Evolutionary conservation across 176 grass and related monocot genomes (phyloP).

Genomic region (Thalia dealbata): DNA sequence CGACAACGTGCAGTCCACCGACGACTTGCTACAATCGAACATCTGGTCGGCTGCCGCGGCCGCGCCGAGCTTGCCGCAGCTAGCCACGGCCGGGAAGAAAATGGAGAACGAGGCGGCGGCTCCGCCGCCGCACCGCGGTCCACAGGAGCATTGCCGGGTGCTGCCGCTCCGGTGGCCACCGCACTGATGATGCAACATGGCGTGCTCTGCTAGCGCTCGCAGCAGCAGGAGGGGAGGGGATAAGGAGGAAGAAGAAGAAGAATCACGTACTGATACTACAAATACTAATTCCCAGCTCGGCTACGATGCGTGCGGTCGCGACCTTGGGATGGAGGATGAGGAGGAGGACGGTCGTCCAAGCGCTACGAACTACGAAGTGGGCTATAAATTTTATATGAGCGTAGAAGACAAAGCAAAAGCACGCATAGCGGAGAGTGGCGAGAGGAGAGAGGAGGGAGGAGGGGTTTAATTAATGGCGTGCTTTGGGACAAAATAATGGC

Average conservation of each 20-base stretch:
- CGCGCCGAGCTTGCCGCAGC: neutral
- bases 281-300: neutral
- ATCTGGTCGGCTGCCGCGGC: constrained; percentile 2
- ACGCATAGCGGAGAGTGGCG: neutral
- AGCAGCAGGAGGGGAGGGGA: constrained; percentile 1
- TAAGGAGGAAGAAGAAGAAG: constrained; percentile 7
- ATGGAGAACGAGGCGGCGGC: constrained; percentile 36
- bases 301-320: too few species aligned
- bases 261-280: neutral
- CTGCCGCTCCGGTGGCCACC: neutral
- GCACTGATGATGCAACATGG: constrained; percentile 52
- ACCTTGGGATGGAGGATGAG: neutral
- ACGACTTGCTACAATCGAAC: constrained; percentile 26
- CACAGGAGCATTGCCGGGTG: constrained; percentile 36
- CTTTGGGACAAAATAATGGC: constrained; percentile 10
- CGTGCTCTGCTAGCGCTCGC: neutral
- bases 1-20: constrained; percentile 89
- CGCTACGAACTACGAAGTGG: neutral
- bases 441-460: neutral
- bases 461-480: constrained; percentile 11
- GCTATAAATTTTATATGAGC: neutral
- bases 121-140: constrained; percentile 42
- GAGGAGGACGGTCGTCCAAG: neutral
- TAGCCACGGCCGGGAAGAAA: constrained; percentile 11
- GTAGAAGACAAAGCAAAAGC: neutral